Evolutionary conservation across 768 basidiomycete genomes (phyloP).

Genomic region (Macrolepiota fuliginosa): DNA sequence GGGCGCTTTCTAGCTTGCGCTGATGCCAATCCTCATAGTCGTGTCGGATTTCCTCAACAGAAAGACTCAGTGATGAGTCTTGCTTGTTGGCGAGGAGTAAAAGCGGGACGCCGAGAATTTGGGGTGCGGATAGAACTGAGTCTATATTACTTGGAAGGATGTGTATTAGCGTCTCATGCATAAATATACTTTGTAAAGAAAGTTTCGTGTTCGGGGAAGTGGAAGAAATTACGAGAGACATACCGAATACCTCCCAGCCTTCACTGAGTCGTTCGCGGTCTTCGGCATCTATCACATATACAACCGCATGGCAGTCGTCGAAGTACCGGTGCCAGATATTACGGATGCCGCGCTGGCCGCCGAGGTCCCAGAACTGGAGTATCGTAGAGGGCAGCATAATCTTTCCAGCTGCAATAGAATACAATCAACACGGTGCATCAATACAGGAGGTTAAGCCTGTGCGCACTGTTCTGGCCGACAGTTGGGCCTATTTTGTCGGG

Average conservation of each 20-base stretch:
- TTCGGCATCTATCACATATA: slow-evolving; percentile 91
- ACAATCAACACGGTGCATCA: background rate
- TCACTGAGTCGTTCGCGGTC: slow-evolving; percentile 88
- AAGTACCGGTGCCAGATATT: slow-evolving; percentile 96
- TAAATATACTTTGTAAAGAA: background rate
- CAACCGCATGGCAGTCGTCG: slow-evolving; percentile 95
- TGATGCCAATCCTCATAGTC: slow-evolving; percentile 88
- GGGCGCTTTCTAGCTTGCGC: slow-evolving; percentile 65
- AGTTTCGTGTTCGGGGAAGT: background rate
- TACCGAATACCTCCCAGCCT: slow-evolving; percentile 98
- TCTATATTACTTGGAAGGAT: slow-evolving; percentile 42
- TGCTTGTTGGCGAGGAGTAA: slow-evolving; percentile 97
- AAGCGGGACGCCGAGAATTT: slow-evolving; percentile 87
- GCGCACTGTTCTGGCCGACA: slow-evolving; percentile 94
- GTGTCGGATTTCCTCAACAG: slow-evolving; percentile 87
- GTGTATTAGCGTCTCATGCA: background rate
- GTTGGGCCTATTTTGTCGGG: slow-evolving; percentile 96
- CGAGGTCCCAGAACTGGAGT: slow-evolving; percentile 96
- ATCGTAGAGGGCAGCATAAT: slow-evolving; percentile 92
- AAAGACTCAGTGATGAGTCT: slow-evolving; percentile 75
- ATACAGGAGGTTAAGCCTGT: background rate
- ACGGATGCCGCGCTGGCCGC: slow-evolving; percentile 91
- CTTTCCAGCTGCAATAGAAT: slow-evolving; percentile 67
- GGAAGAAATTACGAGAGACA: slow-evolving; percentile 24
- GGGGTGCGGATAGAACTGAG: slow-evolving; percentile 82